These are phyloP conservation scores for Kwoniella heveanensis DNA, from an alignment of 768 basidiomycete species.

Conservation along the genomic window DNA sequence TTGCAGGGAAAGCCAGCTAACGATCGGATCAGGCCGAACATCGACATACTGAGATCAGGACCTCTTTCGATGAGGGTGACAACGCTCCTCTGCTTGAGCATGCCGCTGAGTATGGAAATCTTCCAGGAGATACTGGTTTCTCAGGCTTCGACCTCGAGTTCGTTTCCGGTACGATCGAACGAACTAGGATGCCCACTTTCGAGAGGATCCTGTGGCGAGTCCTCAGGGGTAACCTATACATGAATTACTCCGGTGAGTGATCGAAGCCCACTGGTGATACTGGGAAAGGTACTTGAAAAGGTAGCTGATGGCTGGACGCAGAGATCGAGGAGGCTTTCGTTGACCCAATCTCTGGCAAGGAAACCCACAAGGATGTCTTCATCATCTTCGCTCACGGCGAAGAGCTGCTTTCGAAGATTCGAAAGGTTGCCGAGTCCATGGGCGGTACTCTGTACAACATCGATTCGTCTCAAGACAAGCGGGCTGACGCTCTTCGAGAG, in stretches of 20 bases:
- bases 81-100: constrained; percentile 72
- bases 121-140: constrained; percentile 52
- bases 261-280: neutral
- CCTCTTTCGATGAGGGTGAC: constrained; percentile 88
- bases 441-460: constrained; percentile 96
- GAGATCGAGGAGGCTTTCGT: constrained; percentile 92
- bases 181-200: constrained; percentile 84
- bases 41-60: constrained; percentile 75
- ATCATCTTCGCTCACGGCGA: constrained; percentile 99
- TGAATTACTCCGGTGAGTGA: constrained; percentile 67
- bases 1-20: neutral
- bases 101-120: constrained; percentile 68
- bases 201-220: constrained; percentile 98
- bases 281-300: too few species aligned
- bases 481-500: constrained; percentile 83
- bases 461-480: constrained; percentile 89
- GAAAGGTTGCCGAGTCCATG: constrained; percentile 98
- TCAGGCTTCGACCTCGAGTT: constrained; percentile 85
- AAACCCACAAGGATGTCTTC: constrained; percentile 97
- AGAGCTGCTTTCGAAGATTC: constrained; percentile 88
- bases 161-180: constrained; percentile 94
- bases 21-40: constrained; percentile 66
- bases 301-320: constrained; percentile 9
- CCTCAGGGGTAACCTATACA: constrained; percentile 94
- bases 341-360: constrained; percentile 76